These are phyloP conservation scores for Lentinula sp. DNA, from an alignment of 768 basidiomycete species.

Conservation along the genomic window DNA sequence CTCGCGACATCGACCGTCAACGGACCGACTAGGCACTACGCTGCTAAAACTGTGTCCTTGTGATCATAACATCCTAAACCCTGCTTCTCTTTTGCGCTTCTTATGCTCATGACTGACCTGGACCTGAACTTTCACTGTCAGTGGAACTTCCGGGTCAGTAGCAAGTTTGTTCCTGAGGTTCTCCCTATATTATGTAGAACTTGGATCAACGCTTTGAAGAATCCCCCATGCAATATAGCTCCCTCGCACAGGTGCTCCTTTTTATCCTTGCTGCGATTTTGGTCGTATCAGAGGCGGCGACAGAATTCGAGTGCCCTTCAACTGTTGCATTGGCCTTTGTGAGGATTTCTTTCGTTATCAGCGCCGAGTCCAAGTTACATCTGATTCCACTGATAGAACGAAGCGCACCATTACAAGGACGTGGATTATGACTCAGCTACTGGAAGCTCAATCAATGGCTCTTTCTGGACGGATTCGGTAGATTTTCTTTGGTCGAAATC, in stretches of 20 bases:
- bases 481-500: conserved; percentile 6
- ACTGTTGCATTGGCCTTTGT: not conserved
- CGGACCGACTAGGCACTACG: not conserved
- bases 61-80: not conserved
- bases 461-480: conserved; percentile 54
- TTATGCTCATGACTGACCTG: not conserved
- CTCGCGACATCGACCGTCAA: not conserved
- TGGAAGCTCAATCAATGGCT: conserved; percentile 41
- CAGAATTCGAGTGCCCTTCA: not conserved
- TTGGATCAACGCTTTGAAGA: not conserved
- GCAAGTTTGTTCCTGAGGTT: not conserved
- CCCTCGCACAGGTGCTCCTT: not conserved
- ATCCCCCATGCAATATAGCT: not conserved
- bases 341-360: not conserved
- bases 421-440: conserved; percentile 30
- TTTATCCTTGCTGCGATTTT: not conserved
- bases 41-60: not conserved
- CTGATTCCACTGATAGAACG: not conserved
- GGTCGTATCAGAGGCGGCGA: not conserved
- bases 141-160: not conserved
- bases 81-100: not conserved
- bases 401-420: not conserved
- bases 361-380: not conserved
- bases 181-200: not conserved
- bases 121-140: too few relatives aligned